These are phyloP conservation scores for Uronychia setigera DNA, from an alignment of 73 alveolate species.

Conservation along the genomic window DNA sequence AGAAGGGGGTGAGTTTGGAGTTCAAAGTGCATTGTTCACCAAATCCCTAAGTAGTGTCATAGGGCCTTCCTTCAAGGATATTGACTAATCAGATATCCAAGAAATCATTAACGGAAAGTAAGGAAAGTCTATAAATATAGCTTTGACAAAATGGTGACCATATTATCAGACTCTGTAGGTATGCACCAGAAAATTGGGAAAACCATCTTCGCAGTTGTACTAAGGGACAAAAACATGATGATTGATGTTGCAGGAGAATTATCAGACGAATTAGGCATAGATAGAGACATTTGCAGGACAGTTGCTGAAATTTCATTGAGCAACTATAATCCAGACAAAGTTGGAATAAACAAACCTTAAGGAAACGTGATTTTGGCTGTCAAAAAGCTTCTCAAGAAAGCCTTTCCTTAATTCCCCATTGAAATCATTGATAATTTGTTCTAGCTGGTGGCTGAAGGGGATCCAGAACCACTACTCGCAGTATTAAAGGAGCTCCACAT, in stretches of 20 bases:
- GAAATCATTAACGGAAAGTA: slow-evolving; percentile 10
- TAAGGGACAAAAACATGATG: not conserved
- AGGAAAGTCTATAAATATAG: not conserved
- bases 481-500: not conserved
- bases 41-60: not conserved
- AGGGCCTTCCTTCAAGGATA: not conserved
- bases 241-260: not conserved
- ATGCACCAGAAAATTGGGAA: slow-evolving; percentile 1
- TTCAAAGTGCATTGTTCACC: not conserved
- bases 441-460: slow-evolving; percentile 17
- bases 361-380: slow-evolving; percentile 4
- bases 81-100: not conserved
- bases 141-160: not conserved
- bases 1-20: not conserved
- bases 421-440: slow-evolving; percentile 11
- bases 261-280: slow-evolving; percentile 5
- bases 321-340: slow-evolving; percentile 6
- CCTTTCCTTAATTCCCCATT: slow-evolving; percentile 5
- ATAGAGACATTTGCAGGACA: not conserved
- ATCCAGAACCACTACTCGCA: not conserved
- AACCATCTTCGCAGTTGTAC: slow-evolving; percentile 6
- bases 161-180: not conserved
- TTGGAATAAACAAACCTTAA: slow-evolving; percentile 5
- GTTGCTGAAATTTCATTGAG: slow-evolving; percentile 22
- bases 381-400: not conserved